Percentiles rank a stretch among this genome's conserved stretches.
These are phyloP conservation scores for Triticum urartu DNA, from an alignment of 176 grass and related monocot genomes.

Conservation along the genomic window DNA sequence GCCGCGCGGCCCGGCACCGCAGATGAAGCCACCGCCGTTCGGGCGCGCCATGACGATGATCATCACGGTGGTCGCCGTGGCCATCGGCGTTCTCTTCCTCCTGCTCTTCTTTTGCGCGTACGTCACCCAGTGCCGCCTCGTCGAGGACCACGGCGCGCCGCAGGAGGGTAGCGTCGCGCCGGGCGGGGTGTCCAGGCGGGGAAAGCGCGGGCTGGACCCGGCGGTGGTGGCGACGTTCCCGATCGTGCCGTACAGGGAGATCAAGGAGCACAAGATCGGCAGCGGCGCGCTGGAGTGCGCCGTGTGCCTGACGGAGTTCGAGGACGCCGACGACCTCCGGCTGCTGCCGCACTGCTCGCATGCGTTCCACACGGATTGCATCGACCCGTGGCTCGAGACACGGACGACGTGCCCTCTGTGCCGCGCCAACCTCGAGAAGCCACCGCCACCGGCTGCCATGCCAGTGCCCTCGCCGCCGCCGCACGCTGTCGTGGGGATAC, in stretches of 20 bases:
- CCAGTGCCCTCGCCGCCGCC: not conserved
- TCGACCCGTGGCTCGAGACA: conserved; percentile 74
- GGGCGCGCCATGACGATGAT: conserved; percentile 56
- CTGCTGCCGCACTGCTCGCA: conserved; percentile 86
- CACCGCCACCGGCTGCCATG: not conserved
- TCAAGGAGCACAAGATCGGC: conserved; percentile 64
- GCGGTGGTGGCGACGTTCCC: conserved; percentile 64
- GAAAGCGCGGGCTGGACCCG: conserved; percentile 53
- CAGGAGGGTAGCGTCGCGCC: not conserved
- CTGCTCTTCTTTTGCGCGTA: conserved; percentile 67
- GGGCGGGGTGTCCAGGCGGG: conserved; percentile 10
- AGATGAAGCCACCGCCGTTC: conserved; percentile 20
- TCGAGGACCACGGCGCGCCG: not conserved
- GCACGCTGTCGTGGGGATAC: conserved; percentile 35
- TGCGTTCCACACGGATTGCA: conserved; percentile 93
- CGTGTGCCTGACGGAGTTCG: conserved; percentile 85
- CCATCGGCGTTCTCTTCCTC: conserved; percentile 71
- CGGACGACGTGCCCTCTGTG: conserved; percentile 72
- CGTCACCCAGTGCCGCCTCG: conserved; percentile 54
- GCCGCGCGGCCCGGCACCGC: not conserved
- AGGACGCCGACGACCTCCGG: conserved; percentile 76
- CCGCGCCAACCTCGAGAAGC: conserved; percentile 59
- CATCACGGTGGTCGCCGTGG: conserved; percentile 45
- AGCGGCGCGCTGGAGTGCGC: conserved; percentile 75
- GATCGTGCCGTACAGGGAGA: conserved; percentile 59